A percentile compares a stretch with the other conserved stretches of the same genome.
phyloP scores from a whole-genome alignment of 2,329 filamentous ascomycete genomes.

The Grosmannia clavigera region DNA sequence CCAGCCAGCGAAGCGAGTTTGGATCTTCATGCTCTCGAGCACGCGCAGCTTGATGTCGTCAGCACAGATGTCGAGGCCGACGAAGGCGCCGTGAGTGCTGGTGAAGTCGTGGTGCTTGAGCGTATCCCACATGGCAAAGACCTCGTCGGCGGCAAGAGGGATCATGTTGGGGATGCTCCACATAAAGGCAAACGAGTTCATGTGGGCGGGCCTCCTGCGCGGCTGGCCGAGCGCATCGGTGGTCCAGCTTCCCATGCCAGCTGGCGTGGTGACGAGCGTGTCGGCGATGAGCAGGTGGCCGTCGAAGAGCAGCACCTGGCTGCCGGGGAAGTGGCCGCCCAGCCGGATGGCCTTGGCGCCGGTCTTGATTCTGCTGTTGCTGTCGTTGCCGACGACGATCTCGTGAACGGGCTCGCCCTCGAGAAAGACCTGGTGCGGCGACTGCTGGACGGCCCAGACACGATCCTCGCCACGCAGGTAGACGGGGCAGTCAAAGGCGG shows the following conservation, averaged over 20 bases:
- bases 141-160: constrained; percentile 50
- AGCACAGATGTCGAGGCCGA: constrained; percentile 47
- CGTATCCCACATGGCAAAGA: constrained; percentile 58
- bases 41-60: constrained; percentile 49
- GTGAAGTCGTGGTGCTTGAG: constrained; percentile 49
- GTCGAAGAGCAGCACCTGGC: constrained; percentile 51
- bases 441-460: constrained; percentile 45
- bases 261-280: constrained; percentile 59
- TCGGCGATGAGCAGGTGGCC: constrained; percentile 61
- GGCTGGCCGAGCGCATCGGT: constrained; percentile 26
- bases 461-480: constrained; percentile 55
- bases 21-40: constrained; percentile 66
- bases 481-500: constrained; percentile 55
- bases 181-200: constrained; percentile 56
- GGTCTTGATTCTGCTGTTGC: neutral
- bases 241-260: constrained; percentile 36
- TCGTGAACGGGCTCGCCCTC: constrained; percentile 23
- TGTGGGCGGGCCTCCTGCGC: constrained; percentile 25
- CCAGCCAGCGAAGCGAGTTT: constrained; percentile 41
- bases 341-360: constrained; percentile 52
- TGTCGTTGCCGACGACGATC: constrained; percentile 13
- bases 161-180: constrained; percentile 70
- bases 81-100: constrained; percentile 56
- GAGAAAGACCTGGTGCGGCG: constrained; percentile 34
- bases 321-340: constrained; percentile 72